Evolutionary conservation across 768 basidiomycete species (phyloP).

Genomic region (Melanogaster broomeanus): DNA sequence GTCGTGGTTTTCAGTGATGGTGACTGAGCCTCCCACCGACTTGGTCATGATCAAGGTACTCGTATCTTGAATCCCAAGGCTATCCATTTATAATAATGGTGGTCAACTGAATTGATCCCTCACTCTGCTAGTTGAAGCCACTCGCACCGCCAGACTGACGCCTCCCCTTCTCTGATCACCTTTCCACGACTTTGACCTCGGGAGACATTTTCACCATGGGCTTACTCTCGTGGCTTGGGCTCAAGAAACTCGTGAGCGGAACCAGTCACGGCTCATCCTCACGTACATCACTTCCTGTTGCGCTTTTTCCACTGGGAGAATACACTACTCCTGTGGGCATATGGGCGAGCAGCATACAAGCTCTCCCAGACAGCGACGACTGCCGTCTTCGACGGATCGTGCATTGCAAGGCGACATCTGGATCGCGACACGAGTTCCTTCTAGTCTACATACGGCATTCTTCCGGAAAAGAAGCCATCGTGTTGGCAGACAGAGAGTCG

Average conservation of each 20-base stretch:
- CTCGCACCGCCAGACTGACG: no score
- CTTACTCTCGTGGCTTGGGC: not conserved
- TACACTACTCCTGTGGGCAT: slow-evolving; percentile 1
- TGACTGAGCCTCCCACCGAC: no score
- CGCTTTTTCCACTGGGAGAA: slow-evolving; percentile 5
- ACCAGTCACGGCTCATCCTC: not conserved
- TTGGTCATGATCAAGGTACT: no score
- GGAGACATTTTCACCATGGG: not conserved
- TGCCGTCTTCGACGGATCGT: slow-evolving; percentile 9
- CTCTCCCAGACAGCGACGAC: not conserved
- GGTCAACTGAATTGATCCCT: no score
- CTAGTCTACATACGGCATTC: slow-evolving; percentile 8
- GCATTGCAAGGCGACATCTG: not conserved
- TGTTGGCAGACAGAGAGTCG: slow-evolving; percentile 1
- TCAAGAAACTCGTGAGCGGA: not conserved
- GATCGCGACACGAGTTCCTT: slow-evolving; percentile 5
- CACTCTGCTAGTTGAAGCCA: no score
- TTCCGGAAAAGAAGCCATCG: slow-evolving; percentile 4
- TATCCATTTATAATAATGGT: no score
- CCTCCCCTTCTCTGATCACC: no score
- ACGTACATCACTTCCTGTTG: slow-evolving; percentile 1
- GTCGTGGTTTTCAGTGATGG: no score
- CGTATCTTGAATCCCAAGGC: no score
- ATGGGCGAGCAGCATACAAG: slow-evolving; percentile 6
- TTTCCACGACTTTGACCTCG: not conserved